phyloP scores from a whole-genome alignment of 2,329 filamentous ascomycete genomes.

The Fusarium chlamydosporum region DNA sequence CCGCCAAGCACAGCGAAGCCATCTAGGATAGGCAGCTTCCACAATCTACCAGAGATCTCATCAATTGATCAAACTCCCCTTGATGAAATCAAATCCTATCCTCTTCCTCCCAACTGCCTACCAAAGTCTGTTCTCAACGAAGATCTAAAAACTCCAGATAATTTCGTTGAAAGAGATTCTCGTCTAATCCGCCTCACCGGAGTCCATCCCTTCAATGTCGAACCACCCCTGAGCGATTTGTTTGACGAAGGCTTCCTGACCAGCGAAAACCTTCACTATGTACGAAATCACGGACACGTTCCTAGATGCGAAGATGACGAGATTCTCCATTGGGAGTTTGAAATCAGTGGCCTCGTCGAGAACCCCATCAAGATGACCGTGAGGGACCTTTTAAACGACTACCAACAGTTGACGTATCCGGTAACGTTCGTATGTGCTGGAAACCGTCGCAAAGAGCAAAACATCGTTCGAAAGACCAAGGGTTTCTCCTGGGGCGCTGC shows the following conservation, averaged over 20 bases:
- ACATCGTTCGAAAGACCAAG: constrained; percentile 89
- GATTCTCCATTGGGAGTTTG: constrained; percentile 84
- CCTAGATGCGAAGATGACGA: constrained; percentile 80
- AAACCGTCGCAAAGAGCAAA: constrained; percentile 93
- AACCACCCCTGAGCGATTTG: constrained; percentile 83
- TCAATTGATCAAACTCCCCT: constrained; percentile 38
- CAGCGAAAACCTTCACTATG: constrained; percentile 89
- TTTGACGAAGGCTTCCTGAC: constrained; percentile 89
- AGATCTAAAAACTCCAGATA: constrained; percentile 87
- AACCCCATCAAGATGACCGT: constrained; percentile 80
- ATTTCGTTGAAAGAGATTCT: constrained; percentile 83
- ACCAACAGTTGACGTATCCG: constrained; percentile 86
- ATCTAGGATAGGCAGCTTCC: constrained; percentile 56
- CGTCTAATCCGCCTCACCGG: constrained; percentile 89
- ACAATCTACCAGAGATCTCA: constrained; percentile 33
- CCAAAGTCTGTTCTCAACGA: constrained; percentile 76
- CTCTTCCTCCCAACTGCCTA: constrained; percentile 76
- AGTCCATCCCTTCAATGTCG: constrained; percentile 91
- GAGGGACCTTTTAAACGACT: constrained; percentile 78
- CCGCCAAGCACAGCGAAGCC: constrained; percentile 58
- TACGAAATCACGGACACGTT: constrained; percentile 89
- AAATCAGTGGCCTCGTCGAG: constrained; percentile 86
- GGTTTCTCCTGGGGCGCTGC: constrained; percentile 95
- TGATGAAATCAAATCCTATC: constrained; percentile 59
- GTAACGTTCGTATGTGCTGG: constrained; percentile 93